These are phyloP conservation scores for Mycena haematopus DNA, from an alignment of 768 basidiomycete genomes.

Conservation along the genomic window DNA sequence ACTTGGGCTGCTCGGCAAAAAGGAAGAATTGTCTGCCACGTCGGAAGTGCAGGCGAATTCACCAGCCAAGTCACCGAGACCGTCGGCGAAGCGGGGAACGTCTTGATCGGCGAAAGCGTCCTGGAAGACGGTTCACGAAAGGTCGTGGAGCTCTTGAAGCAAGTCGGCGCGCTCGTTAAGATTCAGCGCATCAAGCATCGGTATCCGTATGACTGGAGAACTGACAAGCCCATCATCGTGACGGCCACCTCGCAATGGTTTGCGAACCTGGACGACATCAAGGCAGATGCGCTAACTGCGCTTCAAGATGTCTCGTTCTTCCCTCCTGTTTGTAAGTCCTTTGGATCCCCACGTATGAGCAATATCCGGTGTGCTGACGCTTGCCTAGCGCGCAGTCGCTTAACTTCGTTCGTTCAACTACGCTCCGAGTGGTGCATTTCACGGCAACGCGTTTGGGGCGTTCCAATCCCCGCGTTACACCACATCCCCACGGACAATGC, in stretches of 20 bases:
- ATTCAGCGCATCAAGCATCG: slow-evolving; percentile 80
- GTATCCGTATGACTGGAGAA: slow-evolving; percentile 98
- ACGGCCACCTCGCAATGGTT: slow-evolving; percentile 99
- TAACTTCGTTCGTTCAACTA: slow-evolving; percentile 83
- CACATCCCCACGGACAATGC: slow-evolving; percentile 66
- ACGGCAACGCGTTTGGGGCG: slow-evolving; percentile 96
- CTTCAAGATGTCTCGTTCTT: slow-evolving; percentile 76
- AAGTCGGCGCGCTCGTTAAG: slow-evolving; percentile 63
- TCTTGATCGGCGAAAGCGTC: slow-evolving; percentile 73
- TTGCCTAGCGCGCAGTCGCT: slow-evolving; percentile 77
- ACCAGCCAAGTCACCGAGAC: slow-evolving; percentile 61
- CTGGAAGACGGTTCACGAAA: slow-evolving; percentile 72
- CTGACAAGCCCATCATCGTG: slow-evolving; percentile 89
- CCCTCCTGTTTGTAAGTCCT: slow-evolving; percentile 69
- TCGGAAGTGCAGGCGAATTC: slow-evolving; percentile 80
- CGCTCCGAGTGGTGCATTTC: slow-evolving; percentile 99
- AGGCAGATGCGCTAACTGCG: slow-evolving; percentile 72
- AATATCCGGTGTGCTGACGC: slow-evolving; percentile 2
- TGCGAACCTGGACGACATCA: slow-evolving; percentile 87
- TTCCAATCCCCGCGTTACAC: slow-evolving; percentile 91
- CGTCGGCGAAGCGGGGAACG: slow-evolving; percentile 54
- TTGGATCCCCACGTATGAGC: neutral
- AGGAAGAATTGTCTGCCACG: slow-evolving; percentile 76
- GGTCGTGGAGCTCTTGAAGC: slow-evolving; percentile 67
- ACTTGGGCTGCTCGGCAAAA: slow-evolving; percentile 53